Evolutionary conservation across 2,329 filamentous ascomycete species (phyloP), one percentile per base, ranked within the genome.

Genomic region (Dendryphion nanum): DNA sequence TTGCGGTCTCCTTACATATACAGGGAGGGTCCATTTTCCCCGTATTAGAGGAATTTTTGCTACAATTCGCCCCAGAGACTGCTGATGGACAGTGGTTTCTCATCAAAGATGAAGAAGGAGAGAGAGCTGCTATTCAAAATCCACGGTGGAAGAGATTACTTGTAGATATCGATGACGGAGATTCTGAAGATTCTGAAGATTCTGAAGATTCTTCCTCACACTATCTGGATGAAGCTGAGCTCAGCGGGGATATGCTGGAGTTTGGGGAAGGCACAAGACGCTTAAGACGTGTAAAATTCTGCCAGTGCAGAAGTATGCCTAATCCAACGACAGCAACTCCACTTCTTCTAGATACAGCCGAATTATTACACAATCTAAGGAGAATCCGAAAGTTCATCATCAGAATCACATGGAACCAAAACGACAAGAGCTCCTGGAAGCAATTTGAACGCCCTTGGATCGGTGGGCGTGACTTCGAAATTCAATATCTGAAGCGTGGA

Each of bases 41-140:
- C 7, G 7, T 7, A 30, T 7, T 30, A 7, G 7, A 15, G 8
- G 15, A 12, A 15, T 30, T 30, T 30, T 10, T 15, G 7, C 16
- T 30, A 15, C 7, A 17, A 7, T 30, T 30, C 15, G 8, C 29
- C 8, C 7, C 7, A 7, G 29, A 30, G 15, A 30, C 29, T 30
- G 29, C 29, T 7, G 29, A 30, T 30, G 29, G 29, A 26, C 23
- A 26, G 23, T 26, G 23, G 23, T 26, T 26, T 8, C n/a, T 26
- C n/a, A n/a, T 8, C 8, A 8, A n/a, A n/a, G 23, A 26, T 26
- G 23, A 26, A 26, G 23, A 26, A 8, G n/a, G n/a, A n/a, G n/a
- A n/a, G n/a, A n/a, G n/a, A n/a, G n/a, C n/a, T n/a, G n/a, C n/a
- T n/a, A n/a, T n/a, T n/a, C n/a, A n/a, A n/a, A n/a, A n/a, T n/a